These are phyloP conservation scores for Symmetrospora coprosmae DNA, from an alignment of 768 basidiomycete species.

Conservation along the genomic window DNA sequence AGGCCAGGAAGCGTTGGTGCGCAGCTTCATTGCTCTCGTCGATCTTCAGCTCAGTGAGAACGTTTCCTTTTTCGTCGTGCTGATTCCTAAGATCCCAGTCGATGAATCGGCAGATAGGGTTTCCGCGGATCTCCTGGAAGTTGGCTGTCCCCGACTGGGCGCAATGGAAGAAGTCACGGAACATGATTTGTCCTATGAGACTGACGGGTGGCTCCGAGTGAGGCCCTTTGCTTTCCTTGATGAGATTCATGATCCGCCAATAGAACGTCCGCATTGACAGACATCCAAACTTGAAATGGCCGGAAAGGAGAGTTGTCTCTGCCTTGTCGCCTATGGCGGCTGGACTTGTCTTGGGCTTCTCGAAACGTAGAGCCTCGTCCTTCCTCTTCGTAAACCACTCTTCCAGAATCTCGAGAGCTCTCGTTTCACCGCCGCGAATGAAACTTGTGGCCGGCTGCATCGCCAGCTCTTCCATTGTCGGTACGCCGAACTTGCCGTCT, in stretches of 20 bases:
- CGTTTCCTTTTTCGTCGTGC: slow-evolving; percentile 35
- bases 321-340: slow-evolving; percentile 36
- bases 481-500: slow-evolving; percentile 34
- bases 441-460: slow-evolving; percentile 31
- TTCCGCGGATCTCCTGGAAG: slow-evolving; percentile 38
- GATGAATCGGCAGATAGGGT: slow-evolving; percentile 33
- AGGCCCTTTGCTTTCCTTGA: slow-evolving; percentile 25
- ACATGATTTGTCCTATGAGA: slow-evolving; percentile 37
- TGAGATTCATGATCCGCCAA: slow-evolving; percentile 35
- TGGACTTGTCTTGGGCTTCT: slow-evolving; percentile 38
- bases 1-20: slow-evolving; percentile 1
- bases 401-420: slow-evolving; percentile 33
- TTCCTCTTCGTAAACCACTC: slow-evolving; percentile 30
- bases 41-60: slow-evolving; percentile 33
- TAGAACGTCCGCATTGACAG: slow-evolving; percentile 37
- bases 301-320: slow-evolving; percentile 34
- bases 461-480: slow-evolving; percentile 36
- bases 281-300: slow-evolving; percentile 39
- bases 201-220: slow-evolving; percentile 29
- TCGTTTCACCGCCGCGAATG: slow-evolving; percentile 36
- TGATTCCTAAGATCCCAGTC: slow-evolving; percentile 38
- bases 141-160: slow-evolving; percentile 36
- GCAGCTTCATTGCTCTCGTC: slow-evolving; percentile 25
- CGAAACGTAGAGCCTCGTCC: slow-evolving; percentile 36
- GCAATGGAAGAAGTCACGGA: slow-evolving; percentile 37